Evolutionary conservation across 2,329 filamentous ascomycete species (phyloP).

Genomic region (Zasmidium citrigriseum): DNA sequence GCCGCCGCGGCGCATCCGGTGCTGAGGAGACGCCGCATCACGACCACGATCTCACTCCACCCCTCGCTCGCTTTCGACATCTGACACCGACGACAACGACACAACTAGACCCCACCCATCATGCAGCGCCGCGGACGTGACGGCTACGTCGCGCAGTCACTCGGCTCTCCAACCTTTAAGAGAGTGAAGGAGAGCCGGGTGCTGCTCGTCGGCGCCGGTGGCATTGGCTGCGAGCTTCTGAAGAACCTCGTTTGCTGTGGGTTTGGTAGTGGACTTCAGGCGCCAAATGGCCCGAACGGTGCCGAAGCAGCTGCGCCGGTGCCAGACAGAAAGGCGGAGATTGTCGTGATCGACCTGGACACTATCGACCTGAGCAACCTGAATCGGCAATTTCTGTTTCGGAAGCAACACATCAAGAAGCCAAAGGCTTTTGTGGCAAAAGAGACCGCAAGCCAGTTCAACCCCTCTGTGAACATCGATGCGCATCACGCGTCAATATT

Average conservation of each 20-base stretch:
- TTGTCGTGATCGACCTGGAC: constrained; percentile 94
- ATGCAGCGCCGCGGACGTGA: constrained; percentile 51
- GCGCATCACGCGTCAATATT: constrained; percentile 96
- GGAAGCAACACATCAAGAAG: constrained; percentile 96
- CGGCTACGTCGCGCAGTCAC: constrained; percentile 58
- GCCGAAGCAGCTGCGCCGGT: constrained; percentile 4
- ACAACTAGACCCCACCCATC: not conserved
- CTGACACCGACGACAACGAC: not conserved
- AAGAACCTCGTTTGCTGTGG: constrained; percentile 93
- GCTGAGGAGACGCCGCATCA: constrained; percentile 4
- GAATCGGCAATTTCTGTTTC: constrained; percentile 95
- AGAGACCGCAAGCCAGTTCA: constrained; percentile 87
- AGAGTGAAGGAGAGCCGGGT: constrained; percentile 46
- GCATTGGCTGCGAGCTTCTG: constrained; percentile 94
- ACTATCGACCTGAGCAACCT: constrained; percentile 98
- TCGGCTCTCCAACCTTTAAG: constrained; percentile 63
- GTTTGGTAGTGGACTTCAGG: constrained; percentile 60
- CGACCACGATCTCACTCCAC: not conserved
- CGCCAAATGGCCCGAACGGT: constrained; percentile 4
- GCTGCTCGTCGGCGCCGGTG: constrained; percentile 92
- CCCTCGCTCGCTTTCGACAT: not conserved
- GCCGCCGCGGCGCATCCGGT: constrained; percentile 1
- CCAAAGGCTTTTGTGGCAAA: constrained; percentile 93
- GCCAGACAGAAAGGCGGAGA: constrained; percentile 52
- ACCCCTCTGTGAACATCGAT: constrained; percentile 80